phyloP scores from a whole-genome alignment of 129 eudicot species.

The Escallonia herrerae region DNA sequence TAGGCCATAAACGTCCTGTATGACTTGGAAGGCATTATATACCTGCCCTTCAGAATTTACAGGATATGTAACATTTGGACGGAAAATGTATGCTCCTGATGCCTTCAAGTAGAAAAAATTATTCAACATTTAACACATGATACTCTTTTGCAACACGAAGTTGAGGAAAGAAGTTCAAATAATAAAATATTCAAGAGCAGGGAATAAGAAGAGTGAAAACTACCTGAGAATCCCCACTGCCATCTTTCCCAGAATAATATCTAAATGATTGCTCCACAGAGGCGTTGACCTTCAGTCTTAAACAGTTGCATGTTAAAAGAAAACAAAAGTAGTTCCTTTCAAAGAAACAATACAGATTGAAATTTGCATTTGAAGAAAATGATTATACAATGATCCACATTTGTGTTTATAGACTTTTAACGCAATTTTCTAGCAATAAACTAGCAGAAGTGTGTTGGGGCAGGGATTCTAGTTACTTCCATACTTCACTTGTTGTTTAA shows the following conservation, averaged over 20 bases:
- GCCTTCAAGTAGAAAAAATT: conserved; percentile 42
- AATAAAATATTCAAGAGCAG: neutral
- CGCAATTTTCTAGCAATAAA: too few relatives aligned
- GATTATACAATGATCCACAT: too few relatives aligned
- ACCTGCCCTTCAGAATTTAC: conserved; percentile 56
- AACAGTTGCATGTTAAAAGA: too few relatives aligned
- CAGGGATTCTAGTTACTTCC: too few relatives aligned
- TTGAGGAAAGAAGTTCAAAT: neutral
- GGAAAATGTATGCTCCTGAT: conserved; percentile 91
- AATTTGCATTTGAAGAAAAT: too few relatives aligned
- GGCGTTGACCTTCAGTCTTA: conserved; percentile 17
- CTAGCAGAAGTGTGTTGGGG: too few relatives aligned
- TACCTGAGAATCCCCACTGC: conserved; percentile 26
- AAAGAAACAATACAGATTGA: too few relatives aligned
- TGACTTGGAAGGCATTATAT: conserved; percentile 7
- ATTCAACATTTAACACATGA: too few relatives aligned
- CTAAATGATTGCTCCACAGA: conserved; percentile 34
- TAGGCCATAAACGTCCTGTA: neutral
- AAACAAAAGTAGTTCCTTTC: too few relatives aligned
- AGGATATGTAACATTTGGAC: conserved; percentile 72
- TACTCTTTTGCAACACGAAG: neutral
- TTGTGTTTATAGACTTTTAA: too few relatives aligned
- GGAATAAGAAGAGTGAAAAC: neutral
- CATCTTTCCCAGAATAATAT: too few relatives aligned
- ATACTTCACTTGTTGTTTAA: too few relatives aligned